Evolutionary conservation across 148 eudicot species (phyloP), one percentile per base, ranked within the genome.

Genomic region (Silene uniflora): DNA sequence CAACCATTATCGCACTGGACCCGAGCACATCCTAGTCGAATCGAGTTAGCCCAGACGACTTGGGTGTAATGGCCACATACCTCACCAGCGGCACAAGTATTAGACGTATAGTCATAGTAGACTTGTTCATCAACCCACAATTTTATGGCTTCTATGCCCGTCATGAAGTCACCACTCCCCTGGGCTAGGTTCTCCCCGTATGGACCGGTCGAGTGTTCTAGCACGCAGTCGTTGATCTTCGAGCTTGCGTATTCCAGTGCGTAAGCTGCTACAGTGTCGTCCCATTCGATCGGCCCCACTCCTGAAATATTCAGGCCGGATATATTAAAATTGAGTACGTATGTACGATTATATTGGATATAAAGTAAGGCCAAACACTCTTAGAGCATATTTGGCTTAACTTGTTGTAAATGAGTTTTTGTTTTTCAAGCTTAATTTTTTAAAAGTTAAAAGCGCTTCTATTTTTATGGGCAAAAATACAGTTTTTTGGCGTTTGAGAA

Each of bases 161-260:
- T 74, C n/a, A n/a, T n/a, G 54, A 80, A 35, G 1, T 60, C 61
- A 0, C 68, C n/a, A 2, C 32, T 4, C 1, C 74, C 83, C 64
- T 17, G 5, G 24, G 83, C 86, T 3, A 80, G 49, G 79, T 84
- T 80, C 29, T 80, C 83, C 0, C 83, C 86, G 22, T 84, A 84
- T 6, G 73, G 70, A 5, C 77, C 78, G 2, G 58, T 67, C 5
- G 83, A 83, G 23, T 83, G 86, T 27, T 9, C 61, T 16, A 77
- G 74, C 18, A 10, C 69, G 52, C 86, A 83, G 58, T 77, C 81
- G 0, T 59, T 67, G 11, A 22, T 62, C 74, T 79, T 77, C 35
- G 56, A 46, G 25, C 61, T 74, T 1, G 83, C 83, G 27, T 80
- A 83, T 19, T 77, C 70, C n/a, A 29, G 74, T 2, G 86, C 83